Conservation (phyloP, 2,329 filamentous ascomycete species). For the Arachnomyces sp. region DNA sequence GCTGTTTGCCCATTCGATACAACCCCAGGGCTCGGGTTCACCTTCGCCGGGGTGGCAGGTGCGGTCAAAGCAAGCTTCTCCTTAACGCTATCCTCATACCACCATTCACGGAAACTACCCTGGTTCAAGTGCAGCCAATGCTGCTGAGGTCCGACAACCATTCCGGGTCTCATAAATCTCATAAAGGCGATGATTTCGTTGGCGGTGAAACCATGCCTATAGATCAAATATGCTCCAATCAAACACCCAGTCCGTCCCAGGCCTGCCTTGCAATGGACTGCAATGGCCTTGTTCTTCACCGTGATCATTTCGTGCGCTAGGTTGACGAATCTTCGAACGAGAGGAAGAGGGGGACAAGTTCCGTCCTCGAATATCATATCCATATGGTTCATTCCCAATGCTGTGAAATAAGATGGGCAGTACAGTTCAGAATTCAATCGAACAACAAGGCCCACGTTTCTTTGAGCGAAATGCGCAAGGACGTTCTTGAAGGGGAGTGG, state of each 20-base stretch:
- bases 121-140: conserved; percentile 99
- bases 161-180: conserved; percentile 97
- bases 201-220: conserved; percentile 92
- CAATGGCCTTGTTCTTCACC: conserved; percentile 82
- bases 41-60: conserved; percentile 26
- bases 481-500: conserved; percentile 94
- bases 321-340: conserved; percentile 92
- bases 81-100: conserved; percentile 70
- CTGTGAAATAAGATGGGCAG: conserved; percentile 93
- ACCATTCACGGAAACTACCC: conserved; percentile 96
- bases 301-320: conserved; percentile 92
- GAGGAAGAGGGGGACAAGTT: conserved; percentile 79
- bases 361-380: conserved; percentile 99
- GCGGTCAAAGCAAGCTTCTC: conserved; percentile 66
- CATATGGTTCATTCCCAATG: conserved; percentile 86
- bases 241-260: conserved; percentile 91
- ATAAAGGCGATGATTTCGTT: conserved; percentile 97
- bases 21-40: background rate
- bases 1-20: conserved; percentile 64
- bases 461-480: conserved; percentile 75
- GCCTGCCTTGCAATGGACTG: conserved; percentile 97
- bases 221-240: conserved; percentile 96
- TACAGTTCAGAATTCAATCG: conserved; percentile 93
- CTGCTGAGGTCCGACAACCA: conserved; percentile 98
- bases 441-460: conserved; percentile 87